phyloP scores from a whole-genome alignment of 805 yeast genomes.

The Torulaspora microellipsoides region DNA sequence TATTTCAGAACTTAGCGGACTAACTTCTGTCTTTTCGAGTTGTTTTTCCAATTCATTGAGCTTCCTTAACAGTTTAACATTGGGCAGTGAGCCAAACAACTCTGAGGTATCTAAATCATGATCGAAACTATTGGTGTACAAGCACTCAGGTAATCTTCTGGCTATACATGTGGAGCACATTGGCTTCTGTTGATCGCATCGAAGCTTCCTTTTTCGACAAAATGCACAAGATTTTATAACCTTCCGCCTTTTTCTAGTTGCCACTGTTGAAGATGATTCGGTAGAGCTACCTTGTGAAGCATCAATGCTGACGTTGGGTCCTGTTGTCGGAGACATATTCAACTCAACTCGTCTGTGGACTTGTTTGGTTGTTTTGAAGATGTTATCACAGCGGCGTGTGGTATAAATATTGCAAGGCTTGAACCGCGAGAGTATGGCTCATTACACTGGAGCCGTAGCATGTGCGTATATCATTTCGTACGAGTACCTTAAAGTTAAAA shows the following conservation, averaged over 20 bases:
- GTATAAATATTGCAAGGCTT: too few species aligned
- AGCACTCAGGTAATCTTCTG: slow-evolving; percentile 19
- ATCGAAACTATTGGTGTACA: slow-evolving; percentile 11
- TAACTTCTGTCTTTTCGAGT: neutral
- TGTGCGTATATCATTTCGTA: too few species aligned
- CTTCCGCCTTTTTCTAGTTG: slow-evolving; percentile 19
- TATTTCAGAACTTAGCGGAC: too few species aligned
- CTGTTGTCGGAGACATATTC: too few species aligned
- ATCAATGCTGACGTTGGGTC: too few species aligned
- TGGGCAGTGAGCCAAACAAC: neutral
- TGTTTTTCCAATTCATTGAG: slow-evolving; percentile 10
- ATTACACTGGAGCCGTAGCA: too few species aligned
- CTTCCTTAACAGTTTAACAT: slow-evolving; percentile 1
- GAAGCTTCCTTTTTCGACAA: slow-evolving; percentile 29
- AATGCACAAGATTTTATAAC: slow-evolving; percentile 28
- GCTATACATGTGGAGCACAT: slow-evolving; percentile 28
- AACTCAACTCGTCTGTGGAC: too few species aligned
- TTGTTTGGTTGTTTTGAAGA: too few species aligned
- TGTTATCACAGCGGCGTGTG: too few species aligned
- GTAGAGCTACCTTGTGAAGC: too few species aligned
- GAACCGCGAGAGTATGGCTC: too few species aligned
- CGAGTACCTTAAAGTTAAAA: too few species aligned
- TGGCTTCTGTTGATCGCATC: slow-evolving; percentile 30
- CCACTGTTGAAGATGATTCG: neutral
- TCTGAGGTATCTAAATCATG: neutral